Evolutionary conservation across 2,329 filamentous ascomycete genomes (phyloP), one percentile per base, ranked within the genome.

Genomic region (Didymosphaeria variabile): DNA sequence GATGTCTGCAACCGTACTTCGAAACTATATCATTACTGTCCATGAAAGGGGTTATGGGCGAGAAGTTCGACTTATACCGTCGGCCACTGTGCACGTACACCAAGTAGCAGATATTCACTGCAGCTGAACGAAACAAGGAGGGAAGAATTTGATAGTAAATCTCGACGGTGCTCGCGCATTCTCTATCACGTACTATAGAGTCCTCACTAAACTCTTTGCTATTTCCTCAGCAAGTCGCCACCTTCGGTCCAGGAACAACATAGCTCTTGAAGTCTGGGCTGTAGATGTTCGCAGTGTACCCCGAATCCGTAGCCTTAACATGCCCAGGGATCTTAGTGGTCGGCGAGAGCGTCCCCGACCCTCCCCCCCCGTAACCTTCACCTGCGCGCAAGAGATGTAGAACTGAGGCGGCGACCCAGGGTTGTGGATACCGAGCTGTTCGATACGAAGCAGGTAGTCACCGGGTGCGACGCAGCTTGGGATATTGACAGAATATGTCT

Each of bases 361-460:
- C 76, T 7, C 75, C 68, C 5, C 68, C 5, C 80, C 79, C n/a
- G 77, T 78, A 55, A 84, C 76, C 71, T 81, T 79, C 63, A 85
- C 55, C 70, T 84, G 82, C 0, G 79, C 80, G 69, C 82, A 84
- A 6, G 77, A 75, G 59, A 76, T 72, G 65, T 77, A 79, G 64
- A 73, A 75, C 31, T 75, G 67, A n/a, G 71, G 70, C 23, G 66
- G 58, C 2, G 55, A 54, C 21, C 71, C 68, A 5, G 79, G 80
- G 64, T 80, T 79, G 70, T 83, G 81, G 31, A 84, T 77, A 12
- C 72, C 82, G 55, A 84, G 81, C 61, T 84, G 82, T 71, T 85
- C 82, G 55, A 81, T 79, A 26, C 82, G 78, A 40, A 84, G 72
- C 19, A 84, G 76, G 66, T 84, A 84, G 60, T 84, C 75, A 26